phyloP scores from a whole-genome alignment of 306 rosid genomes.

The Dalbergia cochinchinensis region DNA sequence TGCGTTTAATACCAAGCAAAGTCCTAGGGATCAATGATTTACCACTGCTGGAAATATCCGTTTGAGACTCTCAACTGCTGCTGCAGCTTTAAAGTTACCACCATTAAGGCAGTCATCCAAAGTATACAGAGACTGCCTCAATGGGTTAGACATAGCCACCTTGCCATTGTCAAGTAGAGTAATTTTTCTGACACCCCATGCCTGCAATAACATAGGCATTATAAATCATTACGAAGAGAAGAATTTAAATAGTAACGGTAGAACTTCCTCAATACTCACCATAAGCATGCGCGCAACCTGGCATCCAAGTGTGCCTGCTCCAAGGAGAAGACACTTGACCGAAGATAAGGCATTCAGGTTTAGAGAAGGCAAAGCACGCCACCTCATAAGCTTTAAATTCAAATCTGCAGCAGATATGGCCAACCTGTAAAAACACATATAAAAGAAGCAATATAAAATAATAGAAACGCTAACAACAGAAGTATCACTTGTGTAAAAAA shows the following conservation, averaged over 20 bases:
- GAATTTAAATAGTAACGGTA: slow-evolving; percentile 19
- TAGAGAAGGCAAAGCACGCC: slow-evolving; percentile 96
- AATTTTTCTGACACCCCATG: slow-evolving; percentile 95
- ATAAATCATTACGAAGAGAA: slow-evolving; percentile 34
- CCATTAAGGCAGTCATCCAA: slow-evolving; percentile 93
- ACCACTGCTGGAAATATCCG: slow-evolving; percentile 97
- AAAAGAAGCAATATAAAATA: slow-evolving; percentile 37
- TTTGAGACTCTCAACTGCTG: slow-evolving; percentile 85
- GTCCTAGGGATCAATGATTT: slow-evolving; percentile 42
- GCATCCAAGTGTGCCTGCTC: slow-evolving; percentile 99
- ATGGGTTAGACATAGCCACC: slow-evolving; percentile 97
- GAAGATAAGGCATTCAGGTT: slow-evolving; percentile 75
- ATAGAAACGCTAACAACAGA: background rate
- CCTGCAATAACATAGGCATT: slow-evolving; percentile 60
- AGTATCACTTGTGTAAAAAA: background rate
- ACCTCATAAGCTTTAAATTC: slow-evolving; percentile 97
- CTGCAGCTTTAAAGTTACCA: slow-evolving; percentile 83
- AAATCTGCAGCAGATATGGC: slow-evolving; percentile 98
- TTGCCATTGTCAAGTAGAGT: slow-evolving; percentile 89
- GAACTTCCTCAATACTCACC: slow-evolving; percentile 65
- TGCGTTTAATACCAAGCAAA: slow-evolving; percentile 23
- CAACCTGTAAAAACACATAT: slow-evolving; percentile 65
- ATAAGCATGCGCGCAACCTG: slow-evolving; percentile 98
- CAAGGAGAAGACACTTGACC: slow-evolving; percentile 92
- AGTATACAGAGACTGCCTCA: slow-evolving; percentile 97